Conservation (phyloP, 495 filamentous ascomycete species). For the Penicillium chermesinum region DNA sequence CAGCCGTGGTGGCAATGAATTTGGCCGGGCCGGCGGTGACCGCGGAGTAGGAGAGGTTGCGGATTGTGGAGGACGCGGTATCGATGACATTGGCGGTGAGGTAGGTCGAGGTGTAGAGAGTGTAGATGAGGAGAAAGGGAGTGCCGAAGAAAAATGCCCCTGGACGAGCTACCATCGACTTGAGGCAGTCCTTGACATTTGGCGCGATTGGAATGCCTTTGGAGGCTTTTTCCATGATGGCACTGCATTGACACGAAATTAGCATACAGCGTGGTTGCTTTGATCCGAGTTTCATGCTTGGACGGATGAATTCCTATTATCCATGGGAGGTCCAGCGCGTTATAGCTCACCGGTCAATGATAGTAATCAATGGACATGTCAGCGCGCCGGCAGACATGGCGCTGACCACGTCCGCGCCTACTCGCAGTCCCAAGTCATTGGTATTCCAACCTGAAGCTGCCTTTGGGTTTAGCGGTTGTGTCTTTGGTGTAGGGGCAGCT, state of each 20-base stretch:
- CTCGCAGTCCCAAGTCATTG: slow-evolving; percentile 57
- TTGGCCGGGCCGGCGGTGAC: slow-evolving; percentile 73
- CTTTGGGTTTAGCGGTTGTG: neutral
- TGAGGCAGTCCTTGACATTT: slow-evolving; percentile 61
- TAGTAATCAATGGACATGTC: slow-evolving; percentile 81
- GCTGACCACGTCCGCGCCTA: slow-evolving; percentile 68
- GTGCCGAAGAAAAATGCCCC: slow-evolving; percentile 67
- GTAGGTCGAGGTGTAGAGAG: slow-evolving; percentile 88
- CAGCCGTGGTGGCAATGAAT: slow-evolving; percentile 73
- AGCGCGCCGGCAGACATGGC: slow-evolving; percentile 74
- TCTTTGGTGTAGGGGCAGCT: neutral
- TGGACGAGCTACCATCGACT: slow-evolving; percentile 61
- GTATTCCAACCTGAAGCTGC: slow-evolving; percentile 70
- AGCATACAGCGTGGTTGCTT: slow-evolving; percentile 2
- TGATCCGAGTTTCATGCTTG: neutral
- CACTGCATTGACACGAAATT: slow-evolving; percentile 41
- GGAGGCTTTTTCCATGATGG: slow-evolving; percentile 93
- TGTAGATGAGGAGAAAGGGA: slow-evolving; percentile 82
- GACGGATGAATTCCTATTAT: neutral
- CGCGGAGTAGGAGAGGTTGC: slow-evolving; percentile 48
- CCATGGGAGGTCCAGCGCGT: neutral
- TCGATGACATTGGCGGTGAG: slow-evolving; percentile 85
- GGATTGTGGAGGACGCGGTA: slow-evolving; percentile 65
- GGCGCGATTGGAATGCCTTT: slow-evolving; percentile 65
- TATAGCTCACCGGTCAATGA: slow-evolving; percentile 75